phyloP scores from a whole-genome alignment of 306 rosid genomes.

The Glycyrrhiza uralensis region DNA sequence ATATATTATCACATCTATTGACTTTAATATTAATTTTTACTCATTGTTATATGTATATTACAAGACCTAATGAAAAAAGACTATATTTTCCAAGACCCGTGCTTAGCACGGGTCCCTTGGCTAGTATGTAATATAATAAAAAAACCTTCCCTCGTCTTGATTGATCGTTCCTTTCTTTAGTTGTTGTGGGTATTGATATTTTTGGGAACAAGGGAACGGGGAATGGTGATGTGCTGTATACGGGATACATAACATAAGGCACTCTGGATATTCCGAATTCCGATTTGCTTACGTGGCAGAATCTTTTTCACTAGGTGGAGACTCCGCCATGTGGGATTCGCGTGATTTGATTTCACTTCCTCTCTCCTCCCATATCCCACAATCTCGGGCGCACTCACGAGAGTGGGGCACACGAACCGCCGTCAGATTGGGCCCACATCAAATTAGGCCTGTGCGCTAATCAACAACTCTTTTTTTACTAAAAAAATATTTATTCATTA shows the following conservation, averaged over 20 bases:
- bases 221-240: not conserved
- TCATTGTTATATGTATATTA: too few relatives aligned
- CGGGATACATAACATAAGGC: conserved; percentile 9
- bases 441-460: not conserved
- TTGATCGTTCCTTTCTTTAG: conserved; percentile 5
- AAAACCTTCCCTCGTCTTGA: not conserved
- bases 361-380: not conserved
- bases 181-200: conserved; percentile 22
- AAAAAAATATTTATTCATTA: too few relatives aligned
- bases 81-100: too few relatives aligned
- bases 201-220: not conserved
- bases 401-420: not conserved
- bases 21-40: too few relatives aligned
- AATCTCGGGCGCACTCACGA: not conserved
- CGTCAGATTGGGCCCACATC: not conserved
- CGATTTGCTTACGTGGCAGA: conserved; percentile 28
- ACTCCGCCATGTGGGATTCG: conserved; percentile 13
- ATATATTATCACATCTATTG: too few relatives aligned
- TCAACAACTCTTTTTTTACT: too few relatives aligned
- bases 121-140: too few relatives aligned
- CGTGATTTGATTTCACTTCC: not conserved
- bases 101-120: too few relatives aligned
- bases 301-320: not conserved
- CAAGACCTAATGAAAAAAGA: too few relatives aligned
- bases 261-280: conserved; percentile 28